Evolutionary conservation across 2,329 filamentous ascomycete species (phyloP).

Genomic region (Exophiala alcalophila): DNA sequence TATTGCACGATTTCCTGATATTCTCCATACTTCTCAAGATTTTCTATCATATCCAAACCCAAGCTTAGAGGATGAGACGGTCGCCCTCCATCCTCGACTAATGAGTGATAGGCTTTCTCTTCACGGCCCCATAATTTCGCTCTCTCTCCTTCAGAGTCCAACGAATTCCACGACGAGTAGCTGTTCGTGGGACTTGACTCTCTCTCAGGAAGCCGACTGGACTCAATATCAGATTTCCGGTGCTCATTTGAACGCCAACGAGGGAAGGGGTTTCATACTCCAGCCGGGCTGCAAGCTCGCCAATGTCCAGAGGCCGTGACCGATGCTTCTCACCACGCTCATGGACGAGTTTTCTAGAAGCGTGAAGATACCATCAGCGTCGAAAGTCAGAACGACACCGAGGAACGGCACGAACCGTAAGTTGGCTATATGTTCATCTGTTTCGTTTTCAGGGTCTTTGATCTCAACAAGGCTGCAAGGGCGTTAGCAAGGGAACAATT

Average conservation of each 20-base stretch:
- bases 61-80: constrained; percentile 11
- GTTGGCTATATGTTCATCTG: constrained; percentile 11
- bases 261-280: constrained; percentile 4
- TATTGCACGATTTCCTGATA: constrained; percentile 7
- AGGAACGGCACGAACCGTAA: constrained; percentile 3
- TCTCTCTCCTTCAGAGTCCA: constrained; percentile 9
- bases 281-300: constrained; percentile 4
- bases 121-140: constrained; percentile 7
- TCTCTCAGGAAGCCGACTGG: constrained; percentile 4
- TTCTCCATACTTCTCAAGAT: constrained; percentile 7
- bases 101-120: constrained; percentile 12
- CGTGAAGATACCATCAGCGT: background rate
- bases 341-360: constrained; percentile 5
- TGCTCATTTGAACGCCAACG: background rate
- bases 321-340: constrained; percentile 6
- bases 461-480: background rate
- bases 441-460: constrained; percentile 12
- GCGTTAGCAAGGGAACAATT: background rate
- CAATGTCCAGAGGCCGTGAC: constrained; percentile 6
- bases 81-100: constrained; percentile 9
- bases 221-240: constrained; percentile 7
- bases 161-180: constrained; percentile 6
- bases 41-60: constrained; percentile 8
- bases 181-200: background rate
- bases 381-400: background rate